Evolutionary conservation across 805 yeast genomes (phyloP).

Genomic region (Cyberlindnera xylosilytica): DNA sequence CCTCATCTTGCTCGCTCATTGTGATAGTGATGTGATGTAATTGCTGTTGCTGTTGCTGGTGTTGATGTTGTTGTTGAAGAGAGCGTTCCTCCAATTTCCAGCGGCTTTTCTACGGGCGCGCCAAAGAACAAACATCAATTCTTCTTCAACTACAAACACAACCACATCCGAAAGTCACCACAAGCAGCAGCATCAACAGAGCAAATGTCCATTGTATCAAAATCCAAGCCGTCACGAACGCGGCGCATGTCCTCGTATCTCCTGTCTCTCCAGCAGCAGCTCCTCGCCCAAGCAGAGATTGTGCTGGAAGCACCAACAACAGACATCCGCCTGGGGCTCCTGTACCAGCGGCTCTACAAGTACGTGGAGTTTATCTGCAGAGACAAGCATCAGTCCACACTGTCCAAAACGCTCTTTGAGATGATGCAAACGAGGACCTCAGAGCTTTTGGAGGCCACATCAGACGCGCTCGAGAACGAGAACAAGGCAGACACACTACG

Average conservation of each 20-base stretch:
- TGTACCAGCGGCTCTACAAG: slow-evolving; percentile 21
- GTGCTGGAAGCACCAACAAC: slow-evolving; percentile 2
- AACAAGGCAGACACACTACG: not conserved
- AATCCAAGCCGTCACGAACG: no score
- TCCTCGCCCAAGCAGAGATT: slow-evolving; percentile 7
- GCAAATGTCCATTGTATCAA: no score
- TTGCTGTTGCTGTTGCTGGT: not conserved
- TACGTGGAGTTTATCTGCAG: slow-evolving; percentile 26
- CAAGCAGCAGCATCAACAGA: no score
- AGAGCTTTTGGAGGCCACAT: not conserved
- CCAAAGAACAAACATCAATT: no score
- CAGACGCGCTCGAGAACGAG: not conserved
- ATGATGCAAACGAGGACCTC: slow-evolving; percentile 6
- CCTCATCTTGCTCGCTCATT: no score
- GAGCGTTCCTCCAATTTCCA: not conserved
- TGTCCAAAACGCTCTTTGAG: slow-evolving; percentile 14
- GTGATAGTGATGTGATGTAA: not conserved
- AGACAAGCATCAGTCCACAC: slow-evolving; percentile 20
- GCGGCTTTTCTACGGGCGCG: no score
- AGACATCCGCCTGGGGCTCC: slow-evolving; percentile 1
- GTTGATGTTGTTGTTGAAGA: no score
- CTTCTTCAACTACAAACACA: no score
- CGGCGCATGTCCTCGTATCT: slow-evolving; percentile 9
- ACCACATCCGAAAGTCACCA: no score
- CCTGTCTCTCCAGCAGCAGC: slow-evolving; percentile 1